Conservation (phyloP, 768 basidiomycete species). For the Naganishia vaughanmartiniae region DNA sequence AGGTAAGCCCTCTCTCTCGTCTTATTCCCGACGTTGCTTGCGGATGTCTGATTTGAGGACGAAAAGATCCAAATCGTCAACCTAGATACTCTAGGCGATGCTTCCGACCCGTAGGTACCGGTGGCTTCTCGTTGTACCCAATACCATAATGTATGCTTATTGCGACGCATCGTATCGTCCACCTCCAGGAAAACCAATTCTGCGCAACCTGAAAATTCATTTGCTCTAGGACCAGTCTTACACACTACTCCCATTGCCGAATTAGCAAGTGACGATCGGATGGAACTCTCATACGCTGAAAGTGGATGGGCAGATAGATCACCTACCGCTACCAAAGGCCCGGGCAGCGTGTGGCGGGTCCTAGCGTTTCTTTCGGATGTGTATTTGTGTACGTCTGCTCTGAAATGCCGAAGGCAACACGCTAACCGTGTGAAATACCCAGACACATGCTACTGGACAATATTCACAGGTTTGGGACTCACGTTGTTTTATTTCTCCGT, state of each 20-base stretch:
- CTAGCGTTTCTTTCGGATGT: constrained; percentile 44
- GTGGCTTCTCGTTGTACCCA: background rate
- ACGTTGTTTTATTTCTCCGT: constrained; percentile 89
- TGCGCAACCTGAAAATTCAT: background rate
- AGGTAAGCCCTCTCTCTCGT: constrained; percentile 30
- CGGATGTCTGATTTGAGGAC: background rate
- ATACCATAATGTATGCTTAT: background rate
- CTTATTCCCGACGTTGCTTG: too few species aligned
- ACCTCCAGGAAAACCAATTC: background rate
- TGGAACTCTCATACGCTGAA: constrained; percentile 19
- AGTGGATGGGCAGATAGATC: constrained; percentile 16
- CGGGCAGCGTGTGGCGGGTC: background rate
- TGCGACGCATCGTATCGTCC: background rate
- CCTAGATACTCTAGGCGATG: background rate
- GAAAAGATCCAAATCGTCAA: background rate
- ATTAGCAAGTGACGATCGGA: background rate
- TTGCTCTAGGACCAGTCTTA: background rate
- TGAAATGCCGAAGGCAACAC: background rate
- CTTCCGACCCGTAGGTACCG: background rate
- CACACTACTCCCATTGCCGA: background rate
- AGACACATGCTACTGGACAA: constrained; percentile 65
- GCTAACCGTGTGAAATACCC: background rate
- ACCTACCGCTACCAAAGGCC: background rate
- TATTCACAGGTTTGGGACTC: constrained; percentile 72
- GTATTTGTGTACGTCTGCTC: constrained; percentile 41